Percentiles rank a stretch among this genome's conserved stretches.
phyloP scores from a whole-genome alignment of 495 filamentous ascomycete genomes.

The Oidiodendron maius region DNA sequence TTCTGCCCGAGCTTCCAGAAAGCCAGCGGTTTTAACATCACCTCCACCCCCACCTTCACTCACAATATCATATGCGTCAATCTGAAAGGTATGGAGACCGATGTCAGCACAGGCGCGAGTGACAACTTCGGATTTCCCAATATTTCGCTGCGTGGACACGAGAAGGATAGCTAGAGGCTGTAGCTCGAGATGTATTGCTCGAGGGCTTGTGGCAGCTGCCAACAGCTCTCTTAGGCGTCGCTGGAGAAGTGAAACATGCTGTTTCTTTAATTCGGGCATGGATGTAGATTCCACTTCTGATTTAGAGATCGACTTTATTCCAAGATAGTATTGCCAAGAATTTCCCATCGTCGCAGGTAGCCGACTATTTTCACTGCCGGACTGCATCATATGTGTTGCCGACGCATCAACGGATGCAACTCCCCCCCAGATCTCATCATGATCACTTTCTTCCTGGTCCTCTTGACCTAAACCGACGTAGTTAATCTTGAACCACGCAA shows the following conservation, averaged over 20 bases:
- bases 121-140: conserved; percentile 79
- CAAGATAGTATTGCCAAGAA: conserved; percentile 83
- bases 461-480: conserved; percentile 58
- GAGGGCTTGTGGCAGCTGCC: conserved; percentile 78
- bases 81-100: conserved; percentile 80
- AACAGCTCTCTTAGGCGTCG: conserved; percentile 79
- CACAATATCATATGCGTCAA: conserved; percentile 90
- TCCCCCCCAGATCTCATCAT: conserved; percentile 72
- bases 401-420: conserved; percentile 76
- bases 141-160: conserved; percentile 82
- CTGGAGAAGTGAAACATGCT: conserved; percentile 49
- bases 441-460: conserved; percentile 35
- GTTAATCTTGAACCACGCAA: conserved; percentile 87
- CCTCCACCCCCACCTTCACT: conserved; percentile 80
- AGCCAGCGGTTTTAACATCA: conserved; percentile 89
- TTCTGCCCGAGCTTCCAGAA: conserved; percentile 80
- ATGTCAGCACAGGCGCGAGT: conserved; percentile 77
- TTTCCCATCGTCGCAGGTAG: conserved; percentile 67
- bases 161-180: conserved; percentile 84
- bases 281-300: conserved; percentile 14
- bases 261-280: conserved; percentile 19
- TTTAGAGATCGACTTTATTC: conserved; percentile 50
- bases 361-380: conserved; percentile 72
- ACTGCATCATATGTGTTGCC: conserved; percentile 80
- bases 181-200: conserved; percentile 78